Conservation (phyloP, 2,329 filamentous ascomycete genomes). For the Ceratocystis alfenasii region DNA sequence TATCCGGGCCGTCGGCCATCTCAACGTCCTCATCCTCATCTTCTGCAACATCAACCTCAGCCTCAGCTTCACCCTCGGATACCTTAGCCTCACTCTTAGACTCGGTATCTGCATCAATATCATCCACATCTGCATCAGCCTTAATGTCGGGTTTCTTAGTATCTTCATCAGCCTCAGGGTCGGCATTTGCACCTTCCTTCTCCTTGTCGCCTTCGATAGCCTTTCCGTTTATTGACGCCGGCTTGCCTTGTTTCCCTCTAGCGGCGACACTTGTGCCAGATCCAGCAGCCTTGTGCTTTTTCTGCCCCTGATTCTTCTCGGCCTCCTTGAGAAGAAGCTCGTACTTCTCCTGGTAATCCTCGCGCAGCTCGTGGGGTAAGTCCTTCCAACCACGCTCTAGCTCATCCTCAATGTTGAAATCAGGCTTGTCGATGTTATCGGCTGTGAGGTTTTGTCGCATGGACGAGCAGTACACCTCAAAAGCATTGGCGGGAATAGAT, state of each 20-base stretch:
- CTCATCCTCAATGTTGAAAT: conserved; percentile 41
- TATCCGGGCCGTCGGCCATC: conserved; percentile 19
- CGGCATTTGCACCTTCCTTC: conserved; percentile 11
- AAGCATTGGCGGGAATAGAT: conserved; percentile 37
- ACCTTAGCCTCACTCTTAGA: conserved; percentile 18
- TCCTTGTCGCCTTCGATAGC: conserved; percentile 22
- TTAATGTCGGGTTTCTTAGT: conserved; percentile 15
- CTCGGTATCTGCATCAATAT: conserved; percentile 9
- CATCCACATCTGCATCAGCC: conserved; percentile 10
- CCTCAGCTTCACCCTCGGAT: conserved; percentile 7
- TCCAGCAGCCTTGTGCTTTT: conserved; percentile 13
- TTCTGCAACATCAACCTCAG: conserved; percentile 6
- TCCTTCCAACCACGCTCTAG: conserved; percentile 45
- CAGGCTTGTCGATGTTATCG: conserved; percentile 32
- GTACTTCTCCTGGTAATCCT: conserved; percentile 37
- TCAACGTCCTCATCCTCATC: conserved; percentile 19
- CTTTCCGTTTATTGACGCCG: conserved; percentile 26
- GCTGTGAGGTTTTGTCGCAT: conserved; percentile 36
- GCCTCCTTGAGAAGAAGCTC: conserved; percentile 33
- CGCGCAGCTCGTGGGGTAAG: conserved; percentile 38
- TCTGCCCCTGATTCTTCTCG: conserved; percentile 23
- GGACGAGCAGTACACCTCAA: conserved; percentile 45
- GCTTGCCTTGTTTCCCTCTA: conserved; percentile 14
- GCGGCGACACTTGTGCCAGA: background rate
- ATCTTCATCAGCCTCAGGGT: conserved; percentile 11